phyloP scores from a whole-genome alignment of 441 rosid genomes.

The Populus tomentosa region DNA sequence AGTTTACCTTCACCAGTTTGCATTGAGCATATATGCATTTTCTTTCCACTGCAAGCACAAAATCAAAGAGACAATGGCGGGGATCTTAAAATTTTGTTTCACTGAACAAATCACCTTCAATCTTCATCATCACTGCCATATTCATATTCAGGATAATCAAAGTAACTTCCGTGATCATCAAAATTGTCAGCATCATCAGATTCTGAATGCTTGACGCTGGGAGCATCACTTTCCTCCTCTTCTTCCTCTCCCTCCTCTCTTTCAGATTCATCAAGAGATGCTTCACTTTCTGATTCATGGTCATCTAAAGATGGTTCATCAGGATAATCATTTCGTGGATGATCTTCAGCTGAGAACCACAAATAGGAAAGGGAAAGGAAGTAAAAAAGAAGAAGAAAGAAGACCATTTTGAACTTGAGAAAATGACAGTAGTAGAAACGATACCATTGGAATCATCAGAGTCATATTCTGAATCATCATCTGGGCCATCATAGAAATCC shows the following conservation, averaged over 20 bases:
- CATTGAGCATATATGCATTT: not conserved
- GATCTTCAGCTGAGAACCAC: conserved; percentile 61
- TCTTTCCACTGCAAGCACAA: not conserved
- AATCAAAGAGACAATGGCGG: not conserved
- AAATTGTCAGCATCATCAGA: conserved; percentile 17
- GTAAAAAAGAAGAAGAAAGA: not conserved
- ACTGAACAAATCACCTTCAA: conserved; percentile 14
- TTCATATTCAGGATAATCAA: conserved; percentile 17
- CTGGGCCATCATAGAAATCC: conserved; percentile 61
- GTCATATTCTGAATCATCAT: conserved; percentile 67
- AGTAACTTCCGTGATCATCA: conserved; percentile 7
- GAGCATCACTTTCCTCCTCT: conserved; percentile 22
- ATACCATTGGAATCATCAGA: conserved; percentile 92
- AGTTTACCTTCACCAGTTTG: not conserved
- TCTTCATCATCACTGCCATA: conserved; percentile 31
- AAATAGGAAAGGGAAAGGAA: conserved; percentile 9
- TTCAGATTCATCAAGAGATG: conserved; percentile 26
- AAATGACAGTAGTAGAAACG: not conserved
- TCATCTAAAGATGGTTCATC: conserved; percentile 58
- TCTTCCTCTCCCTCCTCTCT: conserved; percentile 21
- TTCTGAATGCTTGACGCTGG: conserved; percentile 13
- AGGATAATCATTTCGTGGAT: conserved; percentile 83
- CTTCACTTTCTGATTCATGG: conserved; percentile 26
- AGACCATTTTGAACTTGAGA: not conserved
- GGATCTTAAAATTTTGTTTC: not conserved